Evolutionary conservation across 2,329 filamentous ascomycete species (phyloP).

Genomic region (Talaromyces piceae): DNA sequence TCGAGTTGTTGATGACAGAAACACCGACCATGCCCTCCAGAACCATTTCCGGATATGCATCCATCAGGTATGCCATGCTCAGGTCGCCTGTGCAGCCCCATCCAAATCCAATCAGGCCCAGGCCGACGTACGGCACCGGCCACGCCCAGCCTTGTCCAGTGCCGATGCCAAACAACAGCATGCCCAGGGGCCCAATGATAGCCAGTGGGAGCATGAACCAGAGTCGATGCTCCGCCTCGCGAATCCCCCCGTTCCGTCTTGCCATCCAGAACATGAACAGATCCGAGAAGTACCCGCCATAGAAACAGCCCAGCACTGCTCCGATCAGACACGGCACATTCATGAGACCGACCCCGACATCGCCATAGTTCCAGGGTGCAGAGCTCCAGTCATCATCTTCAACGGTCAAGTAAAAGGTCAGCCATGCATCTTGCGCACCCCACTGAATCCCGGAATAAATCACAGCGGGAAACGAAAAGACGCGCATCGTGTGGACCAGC

Average conservation of each 20-base stretch:
- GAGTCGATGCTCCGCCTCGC: conserved; percentile 49
- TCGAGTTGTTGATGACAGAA: conserved; percentile 50
- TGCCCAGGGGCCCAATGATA: conserved; percentile 44
- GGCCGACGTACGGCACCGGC: conserved; percentile 48
- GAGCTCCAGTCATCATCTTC: conserved; percentile 51
- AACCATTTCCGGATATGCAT: conserved; percentile 51
- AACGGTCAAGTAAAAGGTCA: conserved; percentile 53
- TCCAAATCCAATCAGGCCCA: conserved; percentile 53
- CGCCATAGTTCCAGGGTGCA: conserved; percentile 48
- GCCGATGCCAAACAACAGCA: conserved; percentile 49
- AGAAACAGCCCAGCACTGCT: conserved; percentile 49
- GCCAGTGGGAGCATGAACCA: conserved; percentile 47
- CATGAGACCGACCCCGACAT: conserved; percentile 50
- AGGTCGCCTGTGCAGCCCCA: conserved; percentile 54
- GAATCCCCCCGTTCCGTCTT: conserved; percentile 46
- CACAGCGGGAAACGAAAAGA: conserved; percentile 52
- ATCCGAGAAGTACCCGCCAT: conserved; percentile 52
- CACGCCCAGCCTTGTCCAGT: conserved; percentile 46
- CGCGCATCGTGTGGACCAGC: conserved; percentile 48
- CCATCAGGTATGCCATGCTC: conserved; percentile 48
- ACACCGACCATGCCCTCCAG: conserved; percentile 54
- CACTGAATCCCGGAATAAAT: conserved; percentile 52
- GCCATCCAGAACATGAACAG: conserved; percentile 50
- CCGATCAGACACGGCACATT: conserved; percentile 44
- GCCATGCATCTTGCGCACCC: conserved; percentile 54